Percentiles rank a stretch among this genome's conserved stretches.
Evolutionary conservation across 2,329 filamentous ascomycete species (phyloP).

Genomic region (Apiospora arundinis): DNA sequence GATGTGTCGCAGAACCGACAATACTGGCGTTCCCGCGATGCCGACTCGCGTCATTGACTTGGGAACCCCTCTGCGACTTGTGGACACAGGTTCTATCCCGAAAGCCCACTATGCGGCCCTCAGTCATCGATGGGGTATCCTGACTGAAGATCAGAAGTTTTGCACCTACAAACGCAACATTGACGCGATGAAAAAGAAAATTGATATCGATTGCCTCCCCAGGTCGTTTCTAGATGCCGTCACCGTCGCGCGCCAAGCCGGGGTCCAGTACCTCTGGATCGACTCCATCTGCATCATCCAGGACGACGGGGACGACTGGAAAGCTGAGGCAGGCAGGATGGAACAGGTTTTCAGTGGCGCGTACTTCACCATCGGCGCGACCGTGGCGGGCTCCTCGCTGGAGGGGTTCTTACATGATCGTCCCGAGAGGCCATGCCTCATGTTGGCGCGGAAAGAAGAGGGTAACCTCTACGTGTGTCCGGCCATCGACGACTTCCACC

Average conservation of each 20-base stretch:
- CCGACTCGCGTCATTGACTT: constrained; percentile 28
- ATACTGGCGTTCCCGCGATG: background rate
- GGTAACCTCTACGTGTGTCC: constrained; percentile 17
- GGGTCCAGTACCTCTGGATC: constrained; percentile 29
- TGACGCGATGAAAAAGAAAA: background rate
- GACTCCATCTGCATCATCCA: constrained; percentile 32
- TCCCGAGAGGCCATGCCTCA: background rate
- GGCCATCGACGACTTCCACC: constrained; percentile 32
- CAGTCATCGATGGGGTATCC: constrained; percentile 22
- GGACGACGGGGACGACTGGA: constrained; percentile 24
- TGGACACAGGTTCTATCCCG: background rate
- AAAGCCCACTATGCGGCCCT: constrained; percentile 6
- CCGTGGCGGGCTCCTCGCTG: constrained; percentile 3
- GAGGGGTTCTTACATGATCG: constrained; percentile 20
- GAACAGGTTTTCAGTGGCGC: constrained; percentile 21
- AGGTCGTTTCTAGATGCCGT: constrained; percentile 30
- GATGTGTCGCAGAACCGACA: constrained; percentile 10
- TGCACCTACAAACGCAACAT: constrained; percentile 5
- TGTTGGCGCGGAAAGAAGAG: background rate
- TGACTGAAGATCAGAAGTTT: background rate
- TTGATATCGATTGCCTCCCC: constrained; percentile 23
- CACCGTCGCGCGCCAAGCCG: constrained; percentile 22
- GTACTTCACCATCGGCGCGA: constrained; percentile 21
- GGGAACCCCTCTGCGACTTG: constrained; percentile 15
- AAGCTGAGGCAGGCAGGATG: constrained; percentile 17